Conservation (phyloP, 176 grass and related monocot species). For the Bolboschoenus planiculmis region DNA sequence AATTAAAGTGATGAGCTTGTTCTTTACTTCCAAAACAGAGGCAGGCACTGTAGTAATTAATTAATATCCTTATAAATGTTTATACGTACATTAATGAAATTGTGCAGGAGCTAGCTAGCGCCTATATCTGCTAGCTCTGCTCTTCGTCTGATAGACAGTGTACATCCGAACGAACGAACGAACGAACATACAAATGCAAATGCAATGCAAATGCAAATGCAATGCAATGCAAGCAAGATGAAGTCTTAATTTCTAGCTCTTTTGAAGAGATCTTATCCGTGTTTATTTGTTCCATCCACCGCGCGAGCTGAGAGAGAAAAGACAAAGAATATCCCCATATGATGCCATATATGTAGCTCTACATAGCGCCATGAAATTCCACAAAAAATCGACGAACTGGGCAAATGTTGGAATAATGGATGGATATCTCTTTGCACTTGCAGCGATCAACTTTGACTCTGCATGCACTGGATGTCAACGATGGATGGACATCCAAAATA, state of each 20-base stretch:
- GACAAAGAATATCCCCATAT: neutral
- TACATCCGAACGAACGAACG: too few relatives aligned
- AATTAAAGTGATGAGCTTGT: neutral
- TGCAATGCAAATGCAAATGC: too few relatives aligned
- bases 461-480: neutral
- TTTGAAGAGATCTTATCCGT: neutral
- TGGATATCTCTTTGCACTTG: neutral
- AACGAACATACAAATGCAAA: too few relatives aligned
- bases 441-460: neutral
- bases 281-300: neutral
- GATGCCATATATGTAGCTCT: neutral
- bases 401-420: too few relatives aligned
- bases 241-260: neutral
- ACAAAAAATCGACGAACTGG: slow-evolving; percentile 1
- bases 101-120: too few relatives aligned
- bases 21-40: neutral
- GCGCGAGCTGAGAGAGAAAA: neutral
- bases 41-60: too few relatives aligned
- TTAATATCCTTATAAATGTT: too few relatives aligned
- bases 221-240: too few relatives aligned
- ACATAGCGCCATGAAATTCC: neutral
- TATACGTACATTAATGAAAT: too few relatives aligned
- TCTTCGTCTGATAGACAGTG: too few relatives aligned
- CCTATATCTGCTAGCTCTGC: too few relatives aligned
- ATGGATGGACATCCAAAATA: too few relatives aligned